phyloP scores from a whole-genome alignment of 2,329 filamentous ascomycete species.

The Colletotrichum eleusines region DNA sequence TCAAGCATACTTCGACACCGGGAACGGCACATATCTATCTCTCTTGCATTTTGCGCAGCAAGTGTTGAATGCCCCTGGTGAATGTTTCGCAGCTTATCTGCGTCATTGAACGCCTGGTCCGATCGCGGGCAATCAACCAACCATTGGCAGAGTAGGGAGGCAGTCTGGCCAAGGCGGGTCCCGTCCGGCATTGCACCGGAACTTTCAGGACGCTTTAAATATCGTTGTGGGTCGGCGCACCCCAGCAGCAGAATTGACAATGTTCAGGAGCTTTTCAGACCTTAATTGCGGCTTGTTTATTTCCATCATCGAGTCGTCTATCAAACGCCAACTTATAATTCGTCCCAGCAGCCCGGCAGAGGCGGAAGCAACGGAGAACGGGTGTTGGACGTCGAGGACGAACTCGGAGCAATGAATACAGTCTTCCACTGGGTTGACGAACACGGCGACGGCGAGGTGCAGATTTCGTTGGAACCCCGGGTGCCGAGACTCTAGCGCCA shows the following conservation, averaged over 20 bases:
- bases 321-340: not conserved
- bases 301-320: not conserved
- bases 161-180: slow-evolving; percentile 19
- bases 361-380: not conserved
- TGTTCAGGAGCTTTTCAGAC: not conserved
- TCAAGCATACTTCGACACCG: not conserved
- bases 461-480: slow-evolving; percentile 1
- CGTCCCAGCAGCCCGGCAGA: too few relatives aligned
- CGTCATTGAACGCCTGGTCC: not conserved
- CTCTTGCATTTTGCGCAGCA: not conserved
- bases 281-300: not conserved
- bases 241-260: slow-evolving; percentile 5
- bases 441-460: slow-evolving; percentile 1
- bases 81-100: slow-evolving; percentile 27
- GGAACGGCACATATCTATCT: not conserved
- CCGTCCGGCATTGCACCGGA: slow-evolving; percentile 5
- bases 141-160: not conserved
- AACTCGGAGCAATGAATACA: too few relatives aligned
- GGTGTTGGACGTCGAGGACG: not conserved
- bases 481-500: slow-evolving; percentile 12
- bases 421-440: not conserved
- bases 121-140: slow-evolving; percentile 2
- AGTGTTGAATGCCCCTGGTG: not conserved
- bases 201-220: slow-evolving; percentile 33
- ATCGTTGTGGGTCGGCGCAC: slow-evolving; percentile 34